phyloP scores from a whole-genome alignment of 495 filamentous ascomycete species.

The Penicillium odoratum region DNA sequence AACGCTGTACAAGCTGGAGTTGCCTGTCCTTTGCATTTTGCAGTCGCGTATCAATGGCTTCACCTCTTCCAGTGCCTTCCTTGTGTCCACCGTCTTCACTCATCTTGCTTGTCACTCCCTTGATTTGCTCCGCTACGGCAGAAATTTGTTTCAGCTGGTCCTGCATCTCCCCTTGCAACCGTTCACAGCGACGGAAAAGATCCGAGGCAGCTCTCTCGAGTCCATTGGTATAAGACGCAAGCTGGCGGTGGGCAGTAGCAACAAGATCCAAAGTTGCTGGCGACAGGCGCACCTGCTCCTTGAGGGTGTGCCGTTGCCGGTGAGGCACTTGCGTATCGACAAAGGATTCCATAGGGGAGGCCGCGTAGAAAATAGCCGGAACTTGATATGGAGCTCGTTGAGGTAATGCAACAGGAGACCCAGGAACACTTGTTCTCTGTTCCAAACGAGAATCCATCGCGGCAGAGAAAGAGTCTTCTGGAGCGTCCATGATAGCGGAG shows the following conservation, averaged over 20 bases:
- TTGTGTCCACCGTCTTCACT: conserved; percentile 45
- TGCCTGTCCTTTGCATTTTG: conserved; percentile 59
- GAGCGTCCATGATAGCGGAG: conserved; percentile 66
- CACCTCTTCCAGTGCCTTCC: conserved; percentile 45
- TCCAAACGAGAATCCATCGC: conserved; percentile 34
- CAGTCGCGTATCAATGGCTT: conserved; percentile 60
- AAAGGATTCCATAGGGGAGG: conserved; percentile 59
- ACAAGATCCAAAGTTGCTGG: conserved; percentile 74
- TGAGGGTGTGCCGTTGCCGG: conserved; percentile 59
- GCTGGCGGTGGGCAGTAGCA: conserved; percentile 70
- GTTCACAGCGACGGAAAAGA: conserved; percentile 75
- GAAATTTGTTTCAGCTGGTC: conserved; percentile 69
- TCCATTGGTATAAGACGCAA: conserved; percentile 70
- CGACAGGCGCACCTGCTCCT: conserved; percentile 72
- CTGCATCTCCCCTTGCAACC: conserved; percentile 67
- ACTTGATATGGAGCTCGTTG: conserved; percentile 71
- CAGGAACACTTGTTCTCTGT: conserved; percentile 18
- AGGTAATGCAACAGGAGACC: conserved; percentile 29
- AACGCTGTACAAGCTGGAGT: conserved; percentile 55
- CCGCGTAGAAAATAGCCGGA: conserved; percentile 60
- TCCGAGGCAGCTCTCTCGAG: conserved; percentile 76
- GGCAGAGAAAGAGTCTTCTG: conserved; percentile 42
- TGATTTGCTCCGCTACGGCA: conserved; percentile 66
- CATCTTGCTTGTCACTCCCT: conserved; percentile 64
- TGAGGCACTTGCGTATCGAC: conserved; percentile 60